A percentile compares a stretch with the other conserved stretches of the same genome.
Evolutionary conservation across 202 grass and related monocot species (phyloP).

Genomic region (Tripidium arundinaceum): DNA sequence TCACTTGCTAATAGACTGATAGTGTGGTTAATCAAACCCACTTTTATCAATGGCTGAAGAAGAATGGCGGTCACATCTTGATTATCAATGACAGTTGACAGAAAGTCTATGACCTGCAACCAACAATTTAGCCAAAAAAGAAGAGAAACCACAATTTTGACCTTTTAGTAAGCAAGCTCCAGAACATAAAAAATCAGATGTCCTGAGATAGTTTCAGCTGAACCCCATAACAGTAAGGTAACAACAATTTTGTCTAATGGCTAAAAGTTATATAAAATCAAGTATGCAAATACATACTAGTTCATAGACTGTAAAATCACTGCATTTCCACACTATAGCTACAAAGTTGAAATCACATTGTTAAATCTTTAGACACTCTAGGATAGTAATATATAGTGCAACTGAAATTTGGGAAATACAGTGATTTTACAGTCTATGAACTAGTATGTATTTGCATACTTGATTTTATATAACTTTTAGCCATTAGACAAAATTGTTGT

Average conservation of each 20-base stretch:
- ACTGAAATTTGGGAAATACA: neutral
- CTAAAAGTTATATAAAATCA: neutral
- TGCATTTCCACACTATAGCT: neutral
- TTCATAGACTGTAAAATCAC: neutral
- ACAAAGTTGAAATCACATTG: neutral
- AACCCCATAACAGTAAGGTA: neutral
- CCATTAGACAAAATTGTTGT: neutral
- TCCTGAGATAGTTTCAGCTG: neutral
- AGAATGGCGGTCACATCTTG: slow-evolving; percentile 54
- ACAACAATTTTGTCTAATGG: neutral
- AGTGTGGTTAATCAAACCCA: slow-evolving; percentile 48
- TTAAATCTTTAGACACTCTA: neutral
- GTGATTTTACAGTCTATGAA: neutral
- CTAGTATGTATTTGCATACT: slow-evolving; percentile 8
- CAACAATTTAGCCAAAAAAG: slow-evolving; percentile 21
- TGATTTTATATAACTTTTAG: neutral
- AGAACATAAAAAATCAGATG: slow-evolving; percentile 10
- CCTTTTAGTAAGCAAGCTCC: slow-evolving; percentile 8
- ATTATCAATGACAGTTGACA: slow-evolving; percentile 66
- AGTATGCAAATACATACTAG: slow-evolving; percentile 8
- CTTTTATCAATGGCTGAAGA: slow-evolving; percentile 79
- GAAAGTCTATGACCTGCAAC: slow-evolving; percentile 70
- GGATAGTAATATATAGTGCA: neutral
- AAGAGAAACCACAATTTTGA: neutral
- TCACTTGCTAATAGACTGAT: slow-evolving; percentile 72